Base-by-base conservation (phyloP, 176 grass and related monocot species). In the Avena eriantha region DNA sequence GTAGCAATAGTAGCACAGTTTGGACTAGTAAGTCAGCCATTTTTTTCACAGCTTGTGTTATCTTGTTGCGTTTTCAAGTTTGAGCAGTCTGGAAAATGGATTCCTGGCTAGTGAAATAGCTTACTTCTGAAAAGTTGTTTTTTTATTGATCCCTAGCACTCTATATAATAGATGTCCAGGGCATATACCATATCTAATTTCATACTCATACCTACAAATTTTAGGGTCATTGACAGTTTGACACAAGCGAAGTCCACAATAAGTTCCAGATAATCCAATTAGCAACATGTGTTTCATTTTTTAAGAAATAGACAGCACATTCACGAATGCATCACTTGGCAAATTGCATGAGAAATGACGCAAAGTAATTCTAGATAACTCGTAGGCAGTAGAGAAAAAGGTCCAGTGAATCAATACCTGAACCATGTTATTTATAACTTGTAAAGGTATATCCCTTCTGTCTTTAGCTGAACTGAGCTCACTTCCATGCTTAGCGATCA, bases 341-440 rank as follows among this genome's bases (percentile, higher is more conserved):
- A 58, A n/a, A 80, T 47, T 18, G 23, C n/a, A 55, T 56, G 47
- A 66, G 7, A 85, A 84, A 89, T 23, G 14, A 29, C 35, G 3
- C n/a, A 46, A 35, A 78, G 0, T 71, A 73, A 65, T 83, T 65
- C 31, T 1, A n/a, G 11, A 73, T 33, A 77, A 77, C 19, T 85
- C 15, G 2, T 36, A 79, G 31, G 43, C 31, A 41, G 15, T 58
- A 83, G 80, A 23, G 31, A 59, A 82, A 77, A 82, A 41, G 41
- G 53, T 39, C 29, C 14, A 49, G 53, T 12, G 16, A 90, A 71
- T 58, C 36, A 82, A 69, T 90, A 86, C 88, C 77, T 12, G 76
- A 82, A 63, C 72, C 49, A 22, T 11, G 11, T 45, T 84, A n/a
- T 70, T 54, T 88, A n/a, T 47, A 57, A 85, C 77, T 82, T 83